Conservation (phyloP, 2,329 filamentous ascomycete species). For the Podosphaera fusca region DNA sequence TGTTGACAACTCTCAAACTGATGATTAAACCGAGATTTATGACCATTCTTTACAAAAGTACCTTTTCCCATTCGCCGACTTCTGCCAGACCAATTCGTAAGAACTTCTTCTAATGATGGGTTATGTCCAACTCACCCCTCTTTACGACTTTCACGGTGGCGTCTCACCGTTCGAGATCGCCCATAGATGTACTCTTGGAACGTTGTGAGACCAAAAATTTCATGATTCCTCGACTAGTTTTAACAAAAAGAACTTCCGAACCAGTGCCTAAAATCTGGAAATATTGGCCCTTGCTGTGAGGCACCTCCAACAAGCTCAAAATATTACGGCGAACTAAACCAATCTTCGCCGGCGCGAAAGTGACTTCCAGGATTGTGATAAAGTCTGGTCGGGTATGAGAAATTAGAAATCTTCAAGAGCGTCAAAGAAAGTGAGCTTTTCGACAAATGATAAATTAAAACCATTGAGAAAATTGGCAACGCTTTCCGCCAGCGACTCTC, state of each 20-base stretch:
- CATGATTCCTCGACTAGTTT: not conserved
- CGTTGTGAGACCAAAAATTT: no score
- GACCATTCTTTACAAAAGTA: conserved; percentile 3
- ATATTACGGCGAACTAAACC: not conserved
- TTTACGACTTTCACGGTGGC: not conserved
- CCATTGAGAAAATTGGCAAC: not conserved
- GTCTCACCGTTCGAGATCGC: not conserved
- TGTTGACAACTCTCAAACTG: conserved; percentile 1
- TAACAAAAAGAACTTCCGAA: not conserved
- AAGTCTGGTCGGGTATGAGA: not conserved
- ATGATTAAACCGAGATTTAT: conserved; percentile 2
- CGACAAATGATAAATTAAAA: not conserved
- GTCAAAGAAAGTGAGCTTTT: not conserved
- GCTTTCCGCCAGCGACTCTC: not conserved
- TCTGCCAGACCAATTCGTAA: conserved; percentile 5
- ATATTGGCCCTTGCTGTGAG: not conserved
- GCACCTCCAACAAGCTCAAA: not conserved
- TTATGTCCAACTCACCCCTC: not conserved
- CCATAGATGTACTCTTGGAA: no score
- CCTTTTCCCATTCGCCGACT: conserved; percentile 4
- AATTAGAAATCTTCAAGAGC: not conserved
- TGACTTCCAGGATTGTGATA: not conserved
- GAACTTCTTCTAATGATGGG: conserved; percentile 2
- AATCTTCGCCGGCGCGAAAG: not conserved
- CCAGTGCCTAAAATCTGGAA: not conserved